Conservation (phyloP, 169 alveolate genomes). For the Plasmodium berghei region DNA sequence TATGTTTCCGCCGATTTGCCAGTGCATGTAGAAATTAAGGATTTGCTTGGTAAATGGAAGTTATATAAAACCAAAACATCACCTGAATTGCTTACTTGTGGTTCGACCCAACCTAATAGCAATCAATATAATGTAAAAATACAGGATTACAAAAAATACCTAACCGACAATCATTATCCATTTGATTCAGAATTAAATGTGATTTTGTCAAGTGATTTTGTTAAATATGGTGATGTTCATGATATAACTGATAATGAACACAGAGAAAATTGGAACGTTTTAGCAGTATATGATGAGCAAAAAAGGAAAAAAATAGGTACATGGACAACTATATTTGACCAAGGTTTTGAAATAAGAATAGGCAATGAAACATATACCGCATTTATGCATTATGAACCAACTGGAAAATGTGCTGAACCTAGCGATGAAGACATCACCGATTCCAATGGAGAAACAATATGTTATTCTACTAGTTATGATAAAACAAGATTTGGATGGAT, state of each 20-base stretch:
- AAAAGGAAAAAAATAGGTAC: slow-evolving; percentile 44
- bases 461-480: slow-evolving; percentile 40
- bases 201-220: slow-evolving; percentile 63
- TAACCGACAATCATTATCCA: slow-evolving; percentile 22
- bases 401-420: slow-evolving; percentile 29
- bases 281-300: slow-evolving; percentile 72
- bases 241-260: slow-evolving; percentile 62
- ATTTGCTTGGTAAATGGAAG: slow-evolving; percentile 73
- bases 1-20: slow-evolving; percentile 61
- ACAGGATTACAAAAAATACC: slow-evolving; percentile 39
- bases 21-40: slow-evolving; percentile 34
- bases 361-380: slow-evolving; percentile 69
- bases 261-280: slow-evolving; percentile 64
- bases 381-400: slow-evolving; percentile 66
- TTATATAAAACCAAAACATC: slow-evolving; percentile 31
- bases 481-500: slow-evolving; percentile 74
- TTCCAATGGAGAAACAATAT: slow-evolving; percentile 69
- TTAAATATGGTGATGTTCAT: slow-evolving; percentile 45
- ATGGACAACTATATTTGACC: slow-evolving; percentile 71
- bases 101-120: slow-evolving; percentile 70
- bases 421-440: slow-evolving; percentile 34
- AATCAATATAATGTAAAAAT: slow-evolving; percentile 43
- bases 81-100: slow-evolving; percentile 47
- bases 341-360: slow-evolving; percentile 65
- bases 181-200: slow-evolving; percentile 40